Evolutionary conservation across 345 rosid species (phyloP).

Genomic region (Microthlaspi erraticum): DNA sequence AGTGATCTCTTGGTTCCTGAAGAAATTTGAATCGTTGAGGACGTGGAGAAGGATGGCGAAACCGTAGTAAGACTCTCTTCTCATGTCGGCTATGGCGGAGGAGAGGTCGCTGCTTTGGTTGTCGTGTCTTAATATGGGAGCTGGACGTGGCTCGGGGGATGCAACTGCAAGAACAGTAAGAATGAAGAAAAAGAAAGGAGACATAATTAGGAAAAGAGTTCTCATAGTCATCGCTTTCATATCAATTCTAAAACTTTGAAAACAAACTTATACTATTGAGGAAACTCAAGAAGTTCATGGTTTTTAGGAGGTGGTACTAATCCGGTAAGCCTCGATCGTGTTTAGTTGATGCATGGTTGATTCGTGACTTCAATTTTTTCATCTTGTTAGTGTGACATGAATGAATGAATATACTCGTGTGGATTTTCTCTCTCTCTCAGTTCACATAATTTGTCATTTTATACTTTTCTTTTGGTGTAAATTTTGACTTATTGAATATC

Average conservation of each 20-base stretch:
- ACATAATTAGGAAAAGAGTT: slow-evolving; percentile 2
- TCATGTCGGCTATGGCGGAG: slow-evolving; percentile 44
- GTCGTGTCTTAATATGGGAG: slow-evolving; percentile 42
- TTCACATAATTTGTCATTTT: no score
- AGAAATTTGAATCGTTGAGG: slow-evolving; percentile 39
- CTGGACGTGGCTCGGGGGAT: slow-evolving; percentile 33
- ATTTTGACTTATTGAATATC: no score
- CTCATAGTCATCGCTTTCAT: slow-evolving; percentile 15
- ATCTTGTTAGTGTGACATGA: slow-evolving; percentile 35
- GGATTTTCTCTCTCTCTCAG: not conserved
- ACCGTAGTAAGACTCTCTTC: slow-evolving; percentile 45
- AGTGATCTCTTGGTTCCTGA: slow-evolving; percentile 40
- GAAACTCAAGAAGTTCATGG: slow-evolving; percentile 9
- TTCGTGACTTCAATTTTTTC: slow-evolving; percentile 32
- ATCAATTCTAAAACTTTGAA: not conserved
- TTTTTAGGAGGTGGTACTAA: slow-evolving; percentile 14
- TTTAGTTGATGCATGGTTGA: slow-evolving; percentile 44
- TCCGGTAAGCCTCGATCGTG: slow-evolving; percentile 20
- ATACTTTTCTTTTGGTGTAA: no score
- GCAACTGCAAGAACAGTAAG: slow-evolving; percentile 30
- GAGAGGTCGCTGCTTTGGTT: slow-evolving; percentile 40
- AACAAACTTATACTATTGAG: slow-evolving; percentile 9
- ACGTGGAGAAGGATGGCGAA: slow-evolving; percentile 44
- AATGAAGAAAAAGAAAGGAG: slow-evolving; percentile 19
- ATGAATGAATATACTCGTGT: slow-evolving; percentile 18